Base-by-base conservation (phyloP, 1,284 basidiomycete species). In the Boletellus dicymbophilus region DNA sequence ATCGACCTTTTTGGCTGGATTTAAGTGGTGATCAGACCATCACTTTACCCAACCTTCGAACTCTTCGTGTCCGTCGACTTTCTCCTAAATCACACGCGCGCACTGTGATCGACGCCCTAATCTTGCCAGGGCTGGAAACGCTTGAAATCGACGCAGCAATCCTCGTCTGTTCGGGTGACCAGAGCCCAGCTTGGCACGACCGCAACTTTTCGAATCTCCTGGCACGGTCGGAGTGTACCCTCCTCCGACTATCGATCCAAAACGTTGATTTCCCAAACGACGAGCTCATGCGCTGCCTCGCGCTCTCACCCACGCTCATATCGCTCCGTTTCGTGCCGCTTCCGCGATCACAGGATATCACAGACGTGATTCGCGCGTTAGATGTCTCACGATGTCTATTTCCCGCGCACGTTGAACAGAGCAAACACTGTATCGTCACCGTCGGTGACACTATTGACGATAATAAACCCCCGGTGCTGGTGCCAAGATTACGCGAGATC, bases 281-380 rank as follows among this genome's bases (percentile, higher is more conserved):
- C 6, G 61, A 63, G n/a, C 30, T 65, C 13, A 3, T 61, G 26
- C 62, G 49, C 5, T 63, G 60, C 42, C 58, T 61, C n/a, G 43
- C 41, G 13, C 33, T 39, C 28, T 51, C 60, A 13, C 49, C 21
- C 33, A 31, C 34, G 18, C 56, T 59, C 44, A 38, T 13, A 12
- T 54, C 51, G 15, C 28, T 63, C 22, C 44, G 47, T 33, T 59
- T 62, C 41, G 54, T 64, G 31, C 59, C 57, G n/a, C 53, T n/a
- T 6, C 59, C 57, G 16, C 44, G 48, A 18, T 60, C 54, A 12
- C 59, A 64, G 11, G 33, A 58, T 13, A 53, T 58, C 6, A 2
- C 34, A 23, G 48, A 50, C n/a, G 12, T 61, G 37, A 49, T 64
- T 23, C 25, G 21, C 15, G n/a, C n/a, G 18, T 10, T 61, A 31